phyloP scores from a whole-genome alignment of 2,329 filamentous ascomycete genomes.

The Huntiella decipiens region DNA sequence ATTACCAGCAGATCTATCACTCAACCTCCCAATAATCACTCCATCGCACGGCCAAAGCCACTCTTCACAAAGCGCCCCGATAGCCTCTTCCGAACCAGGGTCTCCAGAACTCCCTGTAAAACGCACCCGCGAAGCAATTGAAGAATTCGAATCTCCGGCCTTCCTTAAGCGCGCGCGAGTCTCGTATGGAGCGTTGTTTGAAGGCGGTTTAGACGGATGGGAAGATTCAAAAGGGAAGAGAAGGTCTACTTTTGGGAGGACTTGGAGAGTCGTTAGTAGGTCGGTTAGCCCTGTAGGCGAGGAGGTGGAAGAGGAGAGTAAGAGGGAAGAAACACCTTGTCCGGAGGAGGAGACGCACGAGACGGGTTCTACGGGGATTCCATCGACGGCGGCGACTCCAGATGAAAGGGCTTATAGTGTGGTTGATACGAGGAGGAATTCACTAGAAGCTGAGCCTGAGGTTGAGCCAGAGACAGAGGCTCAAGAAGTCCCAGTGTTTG shows the following conservation, averaged over 20 bases:
- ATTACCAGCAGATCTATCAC: slow-evolving; percentile 3
- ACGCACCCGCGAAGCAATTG: slow-evolving; percentile 19
- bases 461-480: too few species aligned
- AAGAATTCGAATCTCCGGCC: slow-evolving; percentile 57
- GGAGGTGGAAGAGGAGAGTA: slow-evolving; percentile 5
- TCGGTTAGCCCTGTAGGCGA: slow-evolving; percentile 47
- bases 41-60: slow-evolving; percentile 2
- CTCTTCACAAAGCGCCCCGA: too few species aligned
- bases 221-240: slow-evolving; percentile 33
- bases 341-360: not conserved
- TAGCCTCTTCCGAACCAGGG: too few species aligned
- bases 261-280: slow-evolving; percentile 57
- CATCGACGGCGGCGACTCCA: not conserved
- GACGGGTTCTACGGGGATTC: not conserved
- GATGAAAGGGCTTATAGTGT: not conserved
- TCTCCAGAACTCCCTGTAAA: not conserved
- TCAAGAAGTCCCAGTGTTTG: too few species aligned
- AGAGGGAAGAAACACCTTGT: not conserved
- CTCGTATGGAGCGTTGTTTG: slow-evolving; percentile 49
- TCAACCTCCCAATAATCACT: slow-evolving; percentile 11
- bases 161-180: slow-evolving; percentile 55
- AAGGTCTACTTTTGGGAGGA: slow-evolving; percentile 24
- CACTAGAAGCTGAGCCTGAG: too few species aligned
- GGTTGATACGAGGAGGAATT: not conserved
- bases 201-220: slow-evolving; percentile 47